phyloP scores from a whole-genome alignment of 345 rosid species.

The Erysimum cheiranthoides region DNA sequence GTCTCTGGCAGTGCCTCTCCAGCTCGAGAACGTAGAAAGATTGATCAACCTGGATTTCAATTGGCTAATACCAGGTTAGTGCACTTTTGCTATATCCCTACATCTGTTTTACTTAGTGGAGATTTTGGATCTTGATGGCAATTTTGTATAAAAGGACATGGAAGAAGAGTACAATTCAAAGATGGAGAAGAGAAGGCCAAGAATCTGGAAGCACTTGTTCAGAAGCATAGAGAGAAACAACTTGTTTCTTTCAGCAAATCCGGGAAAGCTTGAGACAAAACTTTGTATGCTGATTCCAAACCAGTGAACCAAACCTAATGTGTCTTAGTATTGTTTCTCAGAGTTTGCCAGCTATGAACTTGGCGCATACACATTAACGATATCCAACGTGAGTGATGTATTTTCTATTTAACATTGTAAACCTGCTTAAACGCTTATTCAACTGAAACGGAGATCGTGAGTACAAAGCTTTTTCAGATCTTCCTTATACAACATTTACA shows the following conservation, averaged over 20 bases:
- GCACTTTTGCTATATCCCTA: constrained; percentile 5
- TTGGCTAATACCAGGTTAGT: constrained; percentile 45
- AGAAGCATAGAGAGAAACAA: constrained; percentile 40
- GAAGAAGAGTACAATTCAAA: constrained; percentile 43
- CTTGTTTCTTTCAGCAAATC: constrained; percentile 30
- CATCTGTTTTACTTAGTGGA: background rate
- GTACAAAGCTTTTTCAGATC: background rate
- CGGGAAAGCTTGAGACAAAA: constrained; percentile 18
- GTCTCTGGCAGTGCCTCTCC: constrained; percentile 43
- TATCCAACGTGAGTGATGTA: constrained; percentile 13
- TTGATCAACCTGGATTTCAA: constrained; percentile 42
- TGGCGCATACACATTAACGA: background rate
- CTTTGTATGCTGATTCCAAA: constrained; percentile 5
- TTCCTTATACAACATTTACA: background rate
- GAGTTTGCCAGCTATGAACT: constrained; percentile 8
- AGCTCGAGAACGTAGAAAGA: constrained; percentile 41
- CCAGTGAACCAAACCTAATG: background rate
- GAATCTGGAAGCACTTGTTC: constrained; percentile 41
- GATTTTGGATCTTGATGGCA: background rate
- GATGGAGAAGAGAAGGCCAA: constrained; percentile 39
- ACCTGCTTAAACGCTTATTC: background rate
- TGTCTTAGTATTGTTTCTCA: background rate
- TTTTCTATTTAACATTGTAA: constrained; percentile 12
- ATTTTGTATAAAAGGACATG: constrained; percentile 37
- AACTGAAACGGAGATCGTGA: background rate